phyloP scores from a whole-genome alignment of 371 early-diverging fungal genomes.

The Mortierella sp. region DNA sequence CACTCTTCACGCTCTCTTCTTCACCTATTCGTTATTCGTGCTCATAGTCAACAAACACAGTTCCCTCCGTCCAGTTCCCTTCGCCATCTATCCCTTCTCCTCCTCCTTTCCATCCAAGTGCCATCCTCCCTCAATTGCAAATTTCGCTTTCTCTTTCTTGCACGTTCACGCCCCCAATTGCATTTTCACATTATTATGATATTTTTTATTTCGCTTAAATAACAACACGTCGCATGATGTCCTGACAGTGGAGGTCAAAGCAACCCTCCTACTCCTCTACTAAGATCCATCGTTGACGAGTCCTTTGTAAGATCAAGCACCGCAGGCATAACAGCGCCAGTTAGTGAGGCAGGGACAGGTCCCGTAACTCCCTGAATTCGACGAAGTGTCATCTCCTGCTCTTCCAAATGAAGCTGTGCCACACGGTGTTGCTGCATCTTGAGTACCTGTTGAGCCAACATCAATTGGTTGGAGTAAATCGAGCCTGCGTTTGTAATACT shows the following conservation, averaged over 20 bases:
- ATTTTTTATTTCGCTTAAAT: neutral
- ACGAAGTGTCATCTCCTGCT: slow-evolving; percentile 33
- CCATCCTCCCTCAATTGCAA: neutral
- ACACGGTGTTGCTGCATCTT: slow-evolving; percentile 49
- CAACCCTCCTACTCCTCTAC: neutral
- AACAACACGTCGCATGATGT: neutral
- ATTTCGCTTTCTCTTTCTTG: too few species aligned
- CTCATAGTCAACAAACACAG: neutral
- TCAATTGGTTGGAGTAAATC: slow-evolving; percentile 40
- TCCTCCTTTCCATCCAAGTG: neutral
- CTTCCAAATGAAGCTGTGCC: slow-evolving; percentile 39
- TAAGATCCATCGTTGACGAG: neutral
- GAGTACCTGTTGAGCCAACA: slow-evolving; percentile 41
- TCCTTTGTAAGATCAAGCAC: neutral
- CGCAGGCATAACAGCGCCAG: neutral
- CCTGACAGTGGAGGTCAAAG: slow-evolving; percentile 2
- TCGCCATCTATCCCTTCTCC: neutral
- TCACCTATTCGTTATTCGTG: neutral
- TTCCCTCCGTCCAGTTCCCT: slow-evolving; percentile 8
- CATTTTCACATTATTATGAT: neutral
- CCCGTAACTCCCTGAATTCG: slow-evolving; percentile 24
- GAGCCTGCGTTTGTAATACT: slow-evolving; percentile 44
- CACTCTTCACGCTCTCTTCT: neutral
- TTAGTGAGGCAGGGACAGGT: neutral
- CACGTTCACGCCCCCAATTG: neutral